Base-by-base conservation (phyloP, 441 rosid species). In the Gossypium aridum region DNA sequence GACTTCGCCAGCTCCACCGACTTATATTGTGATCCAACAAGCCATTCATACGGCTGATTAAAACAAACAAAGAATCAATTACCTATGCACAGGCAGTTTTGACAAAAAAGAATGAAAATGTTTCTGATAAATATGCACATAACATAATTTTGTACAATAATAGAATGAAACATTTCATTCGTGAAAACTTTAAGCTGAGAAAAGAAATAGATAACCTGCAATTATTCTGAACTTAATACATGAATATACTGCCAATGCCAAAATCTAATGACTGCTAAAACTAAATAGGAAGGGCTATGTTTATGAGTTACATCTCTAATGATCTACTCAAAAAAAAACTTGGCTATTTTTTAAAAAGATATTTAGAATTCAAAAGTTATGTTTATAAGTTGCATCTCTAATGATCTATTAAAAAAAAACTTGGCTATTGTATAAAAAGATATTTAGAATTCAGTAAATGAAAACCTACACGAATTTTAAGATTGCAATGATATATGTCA, bases 1-100 rank as follows among this genome's bases (percentile, higher is more conserved):
- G 98, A 92, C 83, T 96, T 96, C 45, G 72, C 88, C 84, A 92
- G 77, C 87, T 96, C 99, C 93, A 90, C 83, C 65, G 99, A 90
- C 80, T 94, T 94, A 88, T 96, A 91, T 73, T 96, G 98, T 60
- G 92, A 28, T 80, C 92, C 98, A 84, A 96, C 86, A 34, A 94
- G 89, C 98, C 98, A 94, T 77, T 90, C 97, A 80, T 85, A 92
- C 85, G 90, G 98, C 98, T 96, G 87, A 79, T 66, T 61, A 59
- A 56, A 79, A 60, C 43, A 23, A 26, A 60, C 43, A 25, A 26
- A 26, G 16, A n/a, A 28, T 54, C 34, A 45, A 47, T 62, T 23
- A 25, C 34, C 1, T 2, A 73, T 23, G 4, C 68, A 57, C 5
- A 53, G 45, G 45, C 72, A 53, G 73, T 53, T 19, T 26, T n/a